phyloP scores from a whole-genome alignment of 2,329 filamentous ascomycete species.

The Cercospora sp. region DNA sequence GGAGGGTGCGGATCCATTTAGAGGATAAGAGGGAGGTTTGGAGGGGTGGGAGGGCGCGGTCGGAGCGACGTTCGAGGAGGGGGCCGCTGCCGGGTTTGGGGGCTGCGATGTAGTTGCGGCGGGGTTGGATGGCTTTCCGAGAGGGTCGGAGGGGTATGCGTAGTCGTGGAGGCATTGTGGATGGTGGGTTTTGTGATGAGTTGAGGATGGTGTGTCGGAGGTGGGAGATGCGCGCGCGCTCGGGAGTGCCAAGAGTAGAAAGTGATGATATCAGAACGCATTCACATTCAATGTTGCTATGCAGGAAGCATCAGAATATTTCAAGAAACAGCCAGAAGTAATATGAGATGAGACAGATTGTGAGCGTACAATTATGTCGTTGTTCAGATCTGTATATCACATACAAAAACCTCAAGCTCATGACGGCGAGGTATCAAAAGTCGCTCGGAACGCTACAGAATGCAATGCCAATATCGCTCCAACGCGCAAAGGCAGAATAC shows the following conservation, averaged over 20 bases:
- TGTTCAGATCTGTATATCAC: not conserved
- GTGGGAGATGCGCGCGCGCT: not conserved
- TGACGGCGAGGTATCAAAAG: constrained; percentile 15
- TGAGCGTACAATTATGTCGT: not conserved
- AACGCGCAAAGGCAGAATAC: not conserved
- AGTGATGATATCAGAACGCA: constrained; percentile 2
- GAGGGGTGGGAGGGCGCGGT: constrained; percentile 54
- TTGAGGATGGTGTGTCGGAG: not conserved
- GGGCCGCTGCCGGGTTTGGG: constrained; percentile 53
- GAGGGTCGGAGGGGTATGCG: constrained; percentile 21
- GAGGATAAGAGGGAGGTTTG: constrained; percentile 25
- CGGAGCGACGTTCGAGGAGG: constrained; percentile 53
- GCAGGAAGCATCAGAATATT: not conserved
- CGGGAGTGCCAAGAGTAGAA: constrained; percentile 6
- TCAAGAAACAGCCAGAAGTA: not conserved
- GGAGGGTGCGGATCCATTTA: constrained; percentile 63
- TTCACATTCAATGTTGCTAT: not conserved
- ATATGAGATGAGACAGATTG: not conserved
- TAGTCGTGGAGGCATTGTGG: constrained; percentile 32
- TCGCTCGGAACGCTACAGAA: constrained; percentile 11
- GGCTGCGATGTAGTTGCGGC: constrained; percentile 51
- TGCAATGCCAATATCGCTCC: not conserved
- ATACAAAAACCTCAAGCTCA: constrained; percentile 14
- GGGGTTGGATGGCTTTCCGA: constrained; percentile 14
- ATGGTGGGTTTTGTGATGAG: constrained; percentile 10